Evolutionary conservation across 2,329 filamentous ascomycete genomes (phyloP).

Genomic region (Aspergillus fructus): DNA sequence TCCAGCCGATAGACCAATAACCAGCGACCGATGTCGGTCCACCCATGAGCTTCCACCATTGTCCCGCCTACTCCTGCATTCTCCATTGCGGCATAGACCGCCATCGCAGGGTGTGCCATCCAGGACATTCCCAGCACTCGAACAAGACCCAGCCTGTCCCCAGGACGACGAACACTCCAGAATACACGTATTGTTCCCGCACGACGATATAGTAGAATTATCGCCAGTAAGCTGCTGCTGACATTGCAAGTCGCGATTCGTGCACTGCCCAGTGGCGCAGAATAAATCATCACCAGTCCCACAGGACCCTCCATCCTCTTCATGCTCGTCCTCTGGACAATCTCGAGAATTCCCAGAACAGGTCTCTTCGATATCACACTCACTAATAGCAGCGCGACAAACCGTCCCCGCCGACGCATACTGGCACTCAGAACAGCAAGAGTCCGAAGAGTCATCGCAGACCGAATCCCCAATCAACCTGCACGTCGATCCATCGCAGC

Average conservation of each 20-base stretch:
- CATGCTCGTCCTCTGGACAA: slow-evolving; percentile 11
- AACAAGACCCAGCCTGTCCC: neutral
- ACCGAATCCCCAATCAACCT: slow-evolving; percentile 12
- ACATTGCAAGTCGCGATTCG: slow-evolving; percentile 14
- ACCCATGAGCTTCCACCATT: slow-evolving; percentile 10
- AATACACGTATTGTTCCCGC: slow-evolving; percentile 3
- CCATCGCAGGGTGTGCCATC: slow-evolving; percentile 12
- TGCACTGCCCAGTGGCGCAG: slow-evolving; percentile 16
- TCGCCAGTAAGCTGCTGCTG: neutral
- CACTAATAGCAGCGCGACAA: slow-evolving; percentile 4
- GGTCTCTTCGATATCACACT: slow-evolving; percentile 12
- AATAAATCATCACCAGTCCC: neutral
- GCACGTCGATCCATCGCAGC: slow-evolving; percentile 22
- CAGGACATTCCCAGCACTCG: neutral
- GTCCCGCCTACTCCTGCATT: neutral
- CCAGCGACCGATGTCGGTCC: slow-evolving; percentile 6
- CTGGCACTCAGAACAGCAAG: slow-evolving; percentile 13
- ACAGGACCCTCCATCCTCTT: slow-evolving; percentile 8
- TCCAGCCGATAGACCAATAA: slow-evolving; percentile 17
- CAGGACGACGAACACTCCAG: slow-evolving; percentile 6
- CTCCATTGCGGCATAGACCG: neutral
- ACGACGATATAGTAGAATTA: slow-evolving; percentile 4
- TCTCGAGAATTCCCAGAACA: slow-evolving; percentile 6
- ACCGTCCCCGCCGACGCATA: slow-evolving; percentile 5
- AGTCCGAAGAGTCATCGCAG: slow-evolving; percentile 12